Percentiles rank a stretch among this genome's conserved stretches.
phyloP scores from a whole-genome alignment of 306 rosid genomes.

The Cicer pinnatifidum region DNA sequence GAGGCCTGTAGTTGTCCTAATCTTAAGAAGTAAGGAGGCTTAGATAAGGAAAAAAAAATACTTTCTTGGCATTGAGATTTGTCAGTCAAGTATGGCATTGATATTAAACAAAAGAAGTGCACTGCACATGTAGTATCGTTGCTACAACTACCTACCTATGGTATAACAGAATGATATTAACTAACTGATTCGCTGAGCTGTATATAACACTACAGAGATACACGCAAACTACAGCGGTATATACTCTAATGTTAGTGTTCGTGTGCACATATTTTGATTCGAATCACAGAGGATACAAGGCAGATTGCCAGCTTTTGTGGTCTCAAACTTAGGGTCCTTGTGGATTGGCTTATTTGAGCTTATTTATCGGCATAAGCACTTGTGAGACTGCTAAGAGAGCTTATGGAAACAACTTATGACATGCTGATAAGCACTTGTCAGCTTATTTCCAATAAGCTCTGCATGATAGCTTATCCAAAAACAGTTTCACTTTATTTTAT shows the following conservation, averaged over 20 bases:
- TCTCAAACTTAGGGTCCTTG: not conserved
- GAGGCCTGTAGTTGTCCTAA: not conserved
- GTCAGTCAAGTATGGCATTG: not conserved
- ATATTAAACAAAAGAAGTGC: not conserved
- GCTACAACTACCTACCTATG: not conserved
- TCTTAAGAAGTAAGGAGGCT: slow-evolving; percentile 6
- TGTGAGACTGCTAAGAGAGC: too few relatives aligned
- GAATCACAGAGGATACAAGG: not conserved
- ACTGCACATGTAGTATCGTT: not conserved
- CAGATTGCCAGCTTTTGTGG: slow-evolving; percentile 1
- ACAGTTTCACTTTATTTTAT: too few relatives aligned
- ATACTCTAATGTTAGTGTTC: not conserved
- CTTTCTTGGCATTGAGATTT: slow-evolving; percentile 10
- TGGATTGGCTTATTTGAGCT: too few relatives aligned
- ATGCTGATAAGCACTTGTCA: too few relatives aligned
- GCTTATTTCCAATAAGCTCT: too few relatives aligned
- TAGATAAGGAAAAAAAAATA: not conserved
- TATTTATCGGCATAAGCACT: too few relatives aligned
- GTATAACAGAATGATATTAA: slow-evolving; percentile 12
- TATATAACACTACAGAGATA: not conserved
- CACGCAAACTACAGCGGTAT: not conserved
- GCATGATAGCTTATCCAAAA: too few relatives aligned
- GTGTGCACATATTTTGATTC: not conserved
- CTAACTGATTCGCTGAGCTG: not conserved
- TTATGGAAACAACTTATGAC: too few relatives aligned